A percentile compares a stretch with the other conserved stretches of the same genome.
Conservation (phyloP, 176 grass and related monocot genomes). For the Carex scoparia region DNA sequence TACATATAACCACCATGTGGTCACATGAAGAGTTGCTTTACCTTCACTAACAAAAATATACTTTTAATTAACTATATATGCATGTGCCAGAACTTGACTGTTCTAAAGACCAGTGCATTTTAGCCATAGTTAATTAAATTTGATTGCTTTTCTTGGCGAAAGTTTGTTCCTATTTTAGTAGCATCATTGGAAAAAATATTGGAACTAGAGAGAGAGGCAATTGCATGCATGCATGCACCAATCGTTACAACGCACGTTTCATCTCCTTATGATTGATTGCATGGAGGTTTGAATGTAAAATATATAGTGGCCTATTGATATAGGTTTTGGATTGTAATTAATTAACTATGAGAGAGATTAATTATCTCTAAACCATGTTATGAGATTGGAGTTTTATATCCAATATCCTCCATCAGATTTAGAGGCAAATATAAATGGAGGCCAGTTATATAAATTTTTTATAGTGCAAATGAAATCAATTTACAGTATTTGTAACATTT, state of each 20-base stretch:
- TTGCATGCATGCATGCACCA: background rate
- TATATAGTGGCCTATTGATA: background rate
- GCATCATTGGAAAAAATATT: background rate
- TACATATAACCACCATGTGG: constrained; percentile 19
- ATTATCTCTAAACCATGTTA: too few relatives aligned
- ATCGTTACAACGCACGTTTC: constrained; percentile 2
- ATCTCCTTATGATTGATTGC: constrained; percentile 7
- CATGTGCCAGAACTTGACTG: constrained; percentile 11
- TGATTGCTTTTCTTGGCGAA: background rate
- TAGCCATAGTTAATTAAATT: background rate
- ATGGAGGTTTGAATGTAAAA: constrained; percentile 13
- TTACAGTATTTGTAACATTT: too few relatives aligned
- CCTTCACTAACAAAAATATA: constrained; percentile 5
- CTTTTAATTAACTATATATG: constrained; percentile 4
- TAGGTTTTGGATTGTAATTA: too few relatives aligned
- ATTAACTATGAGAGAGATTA: too few relatives aligned
- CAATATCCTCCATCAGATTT: too few relatives aligned
- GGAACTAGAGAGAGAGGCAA: background rate
- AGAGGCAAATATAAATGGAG: too few relatives aligned
- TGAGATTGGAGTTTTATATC: too few relatives aligned
- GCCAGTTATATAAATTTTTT: too few relatives aligned
- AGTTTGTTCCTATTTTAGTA: constrained; percentile 13
- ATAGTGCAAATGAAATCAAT: too few relatives aligned
- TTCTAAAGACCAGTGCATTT: background rate
- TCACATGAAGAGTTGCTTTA: constrained; percentile 26